Base-by-base conservation (phyloP, 345 rosid genomes). In the Acer campestre region DNA sequence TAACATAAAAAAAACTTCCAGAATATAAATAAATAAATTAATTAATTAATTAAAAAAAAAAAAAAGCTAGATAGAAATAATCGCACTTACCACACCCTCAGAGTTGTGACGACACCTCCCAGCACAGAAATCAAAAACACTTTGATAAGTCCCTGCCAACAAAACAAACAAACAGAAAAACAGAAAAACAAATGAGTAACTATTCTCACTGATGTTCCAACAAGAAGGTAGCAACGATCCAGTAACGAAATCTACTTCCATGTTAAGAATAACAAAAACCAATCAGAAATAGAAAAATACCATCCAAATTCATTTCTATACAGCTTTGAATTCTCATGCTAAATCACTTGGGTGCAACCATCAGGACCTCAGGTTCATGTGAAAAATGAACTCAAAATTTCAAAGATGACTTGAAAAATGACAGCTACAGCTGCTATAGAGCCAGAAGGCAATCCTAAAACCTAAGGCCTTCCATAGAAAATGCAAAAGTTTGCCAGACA, bases 71-170 rank as follows among this genome's bases (percentile, higher is more conserved):
- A 75, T 56, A 56, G n/a, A 78, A 55, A 65, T n/a, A 70, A 73
- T 20, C 73, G 75, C 18, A 22, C 86, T 80, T 86, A 95, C 99
- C 92, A 96, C 98, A 68, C 99, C 94, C 78, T 91, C 97, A 58
- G 98, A 93, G 71, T 87, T 94, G 81, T 96, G 99, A 16, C 98
- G 95, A 74, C 99, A 96, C 81, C 97, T 94, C 80, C 97, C 97
- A 74, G 97, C 82, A 85, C 98, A 96, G 81, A 88, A 96, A 78
- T 94, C 95, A 84, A 96, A 96, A n/a, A 92, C 91, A 75, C 84
- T 89, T 38, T 58, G 73, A 82, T 89, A 96, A 48, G 89, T 87
- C 74, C 93, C 98, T 93, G 93, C 9, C 44, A 80, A 74, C 38
- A 35, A 35, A 35, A 35, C 38, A 35, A 35, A 35, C 38, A 35